Evolutionary conservation across 768 basidiomycete species (phyloP), one percentile per base, ranked within the genome.

Genomic region (Podaxis mareebaensis): DNA sequence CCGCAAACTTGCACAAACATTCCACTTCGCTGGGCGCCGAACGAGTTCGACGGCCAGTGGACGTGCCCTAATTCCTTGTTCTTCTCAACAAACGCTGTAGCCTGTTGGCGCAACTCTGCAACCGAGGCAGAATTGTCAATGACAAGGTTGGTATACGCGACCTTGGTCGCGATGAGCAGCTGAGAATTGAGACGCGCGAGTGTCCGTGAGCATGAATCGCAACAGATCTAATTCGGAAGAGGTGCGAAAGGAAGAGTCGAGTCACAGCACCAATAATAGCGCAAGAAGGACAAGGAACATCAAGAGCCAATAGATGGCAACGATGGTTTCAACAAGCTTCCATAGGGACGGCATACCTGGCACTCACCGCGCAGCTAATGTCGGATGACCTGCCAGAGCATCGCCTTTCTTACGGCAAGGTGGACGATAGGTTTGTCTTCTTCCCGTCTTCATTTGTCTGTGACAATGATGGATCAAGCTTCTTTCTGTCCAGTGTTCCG

Each of bases 281-380:
- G 36, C 42, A 40, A 38, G 8, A 57, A 53, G 20, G 24, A 3
- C 33, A 33, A 33, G 33, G 33, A 33, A 33, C 8, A 7, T 22
- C 20, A 76, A 84, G 55, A 59, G 97, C 96, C 95, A 97, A 71
- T 94, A 96, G 4, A 97, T 95, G 10, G 99, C 89, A 3, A 95
- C 82, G 26, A 98, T 87, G 65, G 84, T 82, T 4, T 89, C 95
- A 51, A 95, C 90, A 82, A 85, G 90, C 70, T 83, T 86, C 86
- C 90, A 94, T 40, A 98, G 71, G 2, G 67, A 99, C 75, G 2
- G 98, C 81, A 65, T 90, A 92, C 40, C 40, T 91, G 78, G 71
- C 83, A 88, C 68, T 93, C 79, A 5, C 97, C 96, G 44, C 76
- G 76, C 53, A 94, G 53, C 94, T 95, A 99, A 61, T 79, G 78